Conservation (phyloP, 1,284 basidiomycete species). For the Ustilago esculenta region DNA sequence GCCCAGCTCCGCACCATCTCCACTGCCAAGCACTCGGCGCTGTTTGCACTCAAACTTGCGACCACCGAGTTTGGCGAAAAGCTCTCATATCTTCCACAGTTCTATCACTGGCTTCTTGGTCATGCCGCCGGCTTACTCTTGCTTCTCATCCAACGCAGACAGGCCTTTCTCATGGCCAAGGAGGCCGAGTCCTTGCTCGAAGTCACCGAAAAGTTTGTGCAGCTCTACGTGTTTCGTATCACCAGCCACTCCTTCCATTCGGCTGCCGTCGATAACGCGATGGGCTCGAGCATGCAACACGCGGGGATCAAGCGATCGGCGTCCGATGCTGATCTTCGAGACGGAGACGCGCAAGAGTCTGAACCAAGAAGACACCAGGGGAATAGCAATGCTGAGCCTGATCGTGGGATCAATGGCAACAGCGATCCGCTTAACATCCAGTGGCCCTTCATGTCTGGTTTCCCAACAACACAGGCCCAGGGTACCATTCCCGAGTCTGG, state of each 20-base stretch:
- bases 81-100: conserved; percentile 50
- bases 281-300: conserved; percentile 1
- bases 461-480: conserved; percentile 18
- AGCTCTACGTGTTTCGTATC: conserved; percentile 49
- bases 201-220: conserved; percentile 43
- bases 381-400: neutral
- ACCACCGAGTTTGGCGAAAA: conserved; percentile 53
- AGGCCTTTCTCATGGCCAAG: conserved; percentile 47
- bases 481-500: neutral
- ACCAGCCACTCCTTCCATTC: conserved; percentile 44
- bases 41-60: conserved; percentile 50
- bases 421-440: conserved; percentile 31
- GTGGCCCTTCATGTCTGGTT: conserved; percentile 43
- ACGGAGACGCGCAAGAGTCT: neutral
- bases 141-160: conserved; percentile 36
- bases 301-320: conserved; percentile 30
- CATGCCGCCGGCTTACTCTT: conserved; percentile 56
- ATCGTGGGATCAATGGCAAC: conserved; percentile 6
- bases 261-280: neutral
- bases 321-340: conserved; percentile 20
- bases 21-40: conserved; percentile 48
- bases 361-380: neutral
- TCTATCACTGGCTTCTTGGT: conserved; percentile 58
- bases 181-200: conserved; percentile 44
- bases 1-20: conserved; percentile 50